Base-by-base conservation (phyloP, 495 filamentous ascomycete species). In the Xylaria scruposa region DNA sequence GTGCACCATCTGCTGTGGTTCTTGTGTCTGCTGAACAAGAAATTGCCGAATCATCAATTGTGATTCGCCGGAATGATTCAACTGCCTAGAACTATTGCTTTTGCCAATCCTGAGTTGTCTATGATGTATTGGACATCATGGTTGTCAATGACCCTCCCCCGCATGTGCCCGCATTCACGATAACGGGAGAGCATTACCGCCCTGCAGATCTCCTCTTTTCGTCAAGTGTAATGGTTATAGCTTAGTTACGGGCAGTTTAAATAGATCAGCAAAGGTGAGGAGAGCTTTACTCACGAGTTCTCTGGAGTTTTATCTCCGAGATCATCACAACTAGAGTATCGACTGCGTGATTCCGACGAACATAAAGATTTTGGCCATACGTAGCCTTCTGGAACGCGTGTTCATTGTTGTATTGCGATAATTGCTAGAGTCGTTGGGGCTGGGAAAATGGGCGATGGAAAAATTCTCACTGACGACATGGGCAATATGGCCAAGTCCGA, bases 1-100 rank as follows among this genome's bases (percentile, higher is more conserved):
- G 58, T 60, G 58, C 38, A 12, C 21, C 58, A 38, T 38, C 31
- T 60, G 31, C 31, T 60, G 58, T 60, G 33, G 19, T 59, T 38
- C 17, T 21, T 24, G 60, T 44, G n/a, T 63, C 21, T 44, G 60
- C 36, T 33, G 60, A 42, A 63, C 0, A 63, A 24, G 21, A 44
- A 63, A 42, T 42, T 63, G 76, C 26, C 21, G 8, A 60, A 38
- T 5, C 17, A 13, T 7, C 17, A 21, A 21, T 12, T 38, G 38
- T 38, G 38, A 63, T 63, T 63, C 38, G 60, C 21, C 38, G 19
- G 29, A 10, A 63, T 17, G 12, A 12, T 12, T 21, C 15, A 44
- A 4, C 9, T 60, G 9, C 13, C 9, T 10, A 38, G 19, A 19
- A 29, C 42, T 31, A n/a, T 13, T 26, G 42, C 36, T 13, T 31